Conservation (phyloP, 2,329 filamentous ascomycete species). For the Microdochium paspali region DNA sequence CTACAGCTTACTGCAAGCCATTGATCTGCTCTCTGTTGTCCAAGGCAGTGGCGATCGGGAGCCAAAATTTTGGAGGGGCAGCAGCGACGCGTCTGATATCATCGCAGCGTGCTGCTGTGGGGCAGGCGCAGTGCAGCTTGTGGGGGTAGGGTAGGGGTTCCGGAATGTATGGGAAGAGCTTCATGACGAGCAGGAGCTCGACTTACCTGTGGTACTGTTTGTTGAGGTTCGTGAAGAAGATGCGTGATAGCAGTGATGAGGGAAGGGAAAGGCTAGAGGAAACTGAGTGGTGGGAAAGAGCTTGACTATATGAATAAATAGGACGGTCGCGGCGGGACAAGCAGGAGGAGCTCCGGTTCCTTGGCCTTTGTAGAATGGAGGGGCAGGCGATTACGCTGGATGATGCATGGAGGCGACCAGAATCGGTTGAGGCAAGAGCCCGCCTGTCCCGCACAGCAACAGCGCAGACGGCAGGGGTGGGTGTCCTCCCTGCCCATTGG, state of each 20-base stretch:
- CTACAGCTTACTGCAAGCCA: too few species aligned
- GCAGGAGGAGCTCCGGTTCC: background rate
- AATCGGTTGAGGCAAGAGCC: background rate
- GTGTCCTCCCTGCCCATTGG: background rate
- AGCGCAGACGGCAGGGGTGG: background rate
- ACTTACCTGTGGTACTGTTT: background rate
- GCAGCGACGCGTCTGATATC: background rate
- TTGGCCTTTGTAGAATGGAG: background rate
- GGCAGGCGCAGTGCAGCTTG: background rate
- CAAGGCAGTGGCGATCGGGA: background rate
- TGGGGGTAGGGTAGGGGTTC: background rate
- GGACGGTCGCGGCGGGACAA: background rate
- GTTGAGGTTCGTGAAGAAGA: background rate
- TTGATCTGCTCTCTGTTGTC: too few species aligned
- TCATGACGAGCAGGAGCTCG: background rate
- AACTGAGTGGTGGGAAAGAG: background rate
- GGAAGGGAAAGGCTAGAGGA: background rate
- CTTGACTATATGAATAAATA: background rate
- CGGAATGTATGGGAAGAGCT: background rate
- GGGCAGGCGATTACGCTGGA: background rate
- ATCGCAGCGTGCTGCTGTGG: background rate
- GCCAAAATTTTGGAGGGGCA: background rate
- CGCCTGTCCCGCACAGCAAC: too few species aligned
- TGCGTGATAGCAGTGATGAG: background rate
- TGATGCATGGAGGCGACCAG: background rate